Conservation (phyloP, 441 rosid genomes). For the Lepidium campestre region DNA sequence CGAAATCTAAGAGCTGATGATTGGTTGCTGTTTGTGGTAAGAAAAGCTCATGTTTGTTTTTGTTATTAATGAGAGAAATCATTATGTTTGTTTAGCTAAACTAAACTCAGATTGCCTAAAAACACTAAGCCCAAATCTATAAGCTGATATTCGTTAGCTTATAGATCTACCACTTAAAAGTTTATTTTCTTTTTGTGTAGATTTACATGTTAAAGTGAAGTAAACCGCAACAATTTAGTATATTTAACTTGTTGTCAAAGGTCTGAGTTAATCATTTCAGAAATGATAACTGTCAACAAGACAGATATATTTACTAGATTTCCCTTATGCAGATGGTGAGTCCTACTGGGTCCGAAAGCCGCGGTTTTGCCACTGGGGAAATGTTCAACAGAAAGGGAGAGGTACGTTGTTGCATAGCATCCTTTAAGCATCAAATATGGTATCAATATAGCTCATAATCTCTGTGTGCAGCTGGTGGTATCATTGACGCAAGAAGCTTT, state of each 20-base stretch:
- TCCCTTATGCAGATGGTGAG: slow-evolving; percentile 40
- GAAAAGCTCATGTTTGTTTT: slow-evolving; percentile 1
- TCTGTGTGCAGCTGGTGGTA: slow-evolving; percentile 52
- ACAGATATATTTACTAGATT: background rate
- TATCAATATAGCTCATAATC: background rate
- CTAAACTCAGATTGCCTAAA: background rate
- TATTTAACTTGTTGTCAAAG: background rate
- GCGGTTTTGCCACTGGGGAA: slow-evolving; percentile 65
- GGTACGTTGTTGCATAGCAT: slow-evolving; percentile 34
- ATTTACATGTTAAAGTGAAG: background rate
- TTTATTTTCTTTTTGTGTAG: background rate
- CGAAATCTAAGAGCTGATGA: slow-evolving; percentile 80
- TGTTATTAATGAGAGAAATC: background rate
- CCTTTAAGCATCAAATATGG: background rate
- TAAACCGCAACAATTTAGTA: background rate
- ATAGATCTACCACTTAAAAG: background rate
- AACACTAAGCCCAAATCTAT: background rate
- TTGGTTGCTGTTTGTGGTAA: slow-evolving; percentile 80
- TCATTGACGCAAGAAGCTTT: slow-evolving; percentile 78
- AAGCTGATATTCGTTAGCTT: background rate
- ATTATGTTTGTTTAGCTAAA: background rate
- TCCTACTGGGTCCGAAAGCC: slow-evolving; percentile 49
- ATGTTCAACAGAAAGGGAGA: slow-evolving; percentile 82
- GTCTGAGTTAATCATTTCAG: background rate
- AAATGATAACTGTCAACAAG: background rate